phyloP scores from a whole-genome alignment of 371 early-diverging fungal genomes.

The Mucor racemosus region DNA sequence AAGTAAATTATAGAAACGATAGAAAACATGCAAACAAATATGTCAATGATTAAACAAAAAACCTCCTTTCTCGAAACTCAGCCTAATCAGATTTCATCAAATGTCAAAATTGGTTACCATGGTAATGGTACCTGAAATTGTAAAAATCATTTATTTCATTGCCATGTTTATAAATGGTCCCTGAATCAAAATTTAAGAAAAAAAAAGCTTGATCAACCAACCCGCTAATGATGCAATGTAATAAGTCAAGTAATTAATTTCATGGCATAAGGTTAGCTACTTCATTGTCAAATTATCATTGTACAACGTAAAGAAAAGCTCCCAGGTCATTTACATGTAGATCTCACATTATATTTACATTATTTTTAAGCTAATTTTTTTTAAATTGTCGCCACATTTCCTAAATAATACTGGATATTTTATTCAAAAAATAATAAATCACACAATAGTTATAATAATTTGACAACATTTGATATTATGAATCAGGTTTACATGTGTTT shows the following conservation, averaged over 20 bases:
- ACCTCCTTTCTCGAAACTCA: too few relatives aligned
- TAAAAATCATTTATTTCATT: neutral
- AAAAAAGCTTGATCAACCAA: neutral
- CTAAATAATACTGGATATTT: neutral
- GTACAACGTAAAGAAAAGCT: neutral
- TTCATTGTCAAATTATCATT: neutral
- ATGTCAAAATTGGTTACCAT: neutral
- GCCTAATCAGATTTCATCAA: neutral
- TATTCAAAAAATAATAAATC: neutral
- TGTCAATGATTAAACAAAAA: neutral
- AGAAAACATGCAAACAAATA: neutral
- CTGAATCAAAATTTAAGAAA: neutral
- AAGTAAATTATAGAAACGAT: neutral
- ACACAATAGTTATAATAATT: neutral
- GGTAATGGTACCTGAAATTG: neutral
- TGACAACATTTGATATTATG: neutral
- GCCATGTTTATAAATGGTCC: neutral
- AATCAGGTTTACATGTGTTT: neutral
- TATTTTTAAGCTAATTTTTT: neutral
- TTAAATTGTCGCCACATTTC: neutral
- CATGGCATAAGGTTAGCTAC: neutral
- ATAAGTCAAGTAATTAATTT: neutral
- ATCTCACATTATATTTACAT: neutral
- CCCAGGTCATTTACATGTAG: constrained; percentile 3
- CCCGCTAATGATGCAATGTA: neutral